These are phyloP conservation scores for Xylaria hypoxylon DNA, from an alignment of 2,329 filamentous ascomycete species.

Conservation along the genomic window DNA sequence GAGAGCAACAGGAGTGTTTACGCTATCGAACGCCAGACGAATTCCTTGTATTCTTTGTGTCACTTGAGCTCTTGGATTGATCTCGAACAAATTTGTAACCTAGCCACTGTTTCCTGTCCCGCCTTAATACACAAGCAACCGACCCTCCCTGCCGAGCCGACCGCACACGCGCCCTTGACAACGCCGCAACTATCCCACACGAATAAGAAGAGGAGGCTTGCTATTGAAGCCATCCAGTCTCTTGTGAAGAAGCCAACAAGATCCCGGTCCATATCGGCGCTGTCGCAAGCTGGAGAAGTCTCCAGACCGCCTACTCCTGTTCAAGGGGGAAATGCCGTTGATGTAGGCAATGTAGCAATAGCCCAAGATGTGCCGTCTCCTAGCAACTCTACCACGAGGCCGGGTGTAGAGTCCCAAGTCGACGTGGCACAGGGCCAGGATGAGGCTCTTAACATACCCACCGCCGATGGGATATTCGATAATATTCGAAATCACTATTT, in stretches of 20 bases:
- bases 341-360: neutral
- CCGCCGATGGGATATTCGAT: slow-evolving; percentile 66
- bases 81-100: slow-evolving; percentile 62
- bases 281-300: slow-evolving; percentile 26
- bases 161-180: slow-evolving; percentile 48
- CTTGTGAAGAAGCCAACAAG: slow-evolving; percentile 65
- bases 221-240: slow-evolving; percentile 73
- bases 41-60: slow-evolving; percentile 74
- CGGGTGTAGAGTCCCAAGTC: slow-evolving; percentile 32
- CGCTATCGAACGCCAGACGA: slow-evolving; percentile 73
- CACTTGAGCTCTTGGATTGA: slow-evolving; percentile 76
- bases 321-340: slow-evolving; percentile 16
- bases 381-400: neutral
- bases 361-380: neutral
- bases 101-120: slow-evolving; percentile 61
- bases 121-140: slow-evolving; percentile 50
- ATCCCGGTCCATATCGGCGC: slow-evolving; percentile 56
- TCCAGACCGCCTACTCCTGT: slow-evolving; percentile 35
- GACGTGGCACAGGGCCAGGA: slow-evolving; percentile 32
- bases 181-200: slow-evolving; percentile 62
- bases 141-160: slow-evolving; percentile 43
- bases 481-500: slow-evolving; percentile 69
- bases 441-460: slow-evolving; percentile 52
- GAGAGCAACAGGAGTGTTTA: slow-evolving; percentile 67
- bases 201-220: slow-evolving; percentile 66